Base-by-base conservation (phyloP, 176 grass and related monocot genomes). In the Melocanna baccifera region DNA sequence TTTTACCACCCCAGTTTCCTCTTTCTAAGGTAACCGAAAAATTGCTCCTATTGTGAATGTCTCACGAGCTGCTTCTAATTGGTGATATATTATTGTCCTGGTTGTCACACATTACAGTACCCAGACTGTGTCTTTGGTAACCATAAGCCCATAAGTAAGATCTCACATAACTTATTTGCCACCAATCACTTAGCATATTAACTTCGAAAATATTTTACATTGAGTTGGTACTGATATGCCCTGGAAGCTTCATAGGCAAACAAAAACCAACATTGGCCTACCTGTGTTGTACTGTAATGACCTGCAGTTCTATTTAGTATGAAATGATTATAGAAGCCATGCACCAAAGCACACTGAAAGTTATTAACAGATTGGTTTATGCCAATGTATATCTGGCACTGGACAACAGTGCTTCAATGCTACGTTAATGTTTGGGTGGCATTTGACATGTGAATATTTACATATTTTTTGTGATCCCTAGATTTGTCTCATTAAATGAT, bases 21-120 rank as follows among this genome's bases (percentile, higher is more conserved):
- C 94, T 97, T 86, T 92, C 88, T 10, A 88, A 91, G 92, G 94
- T 97, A 94, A 51, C 61, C 59, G 53, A 78, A 63, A 32, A 56
- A 59, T 70, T 20, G 7, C 13, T 85, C 30, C 10, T 90, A 18
- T 62, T 86, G 18, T 37, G 43, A 73, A 32, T 76, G 40, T 75
- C 5, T 81, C 43, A 20, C 3, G 22, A 51, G 41, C 20, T 79
- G 41, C 45, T 42, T 78, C 8, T 23, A 64, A 53, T 75, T 75
- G 55, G 7, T 71, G 55, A 30, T 1, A 61, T 58, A 79, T 43
- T 20, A 37, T 6, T 82, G 26, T 76, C 15, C 45, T 72, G 2
- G 50, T 48, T 76, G 71, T 26, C 6, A 62, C 56, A 80, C n/a
- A 57, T 48, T 46, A 13, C 51, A 67, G 4, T 42, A 75, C 62